Evolutionary conservation across 164 flowering plant genomes (phyloP).

Genomic region (Paratinospora sagittata): DNA sequence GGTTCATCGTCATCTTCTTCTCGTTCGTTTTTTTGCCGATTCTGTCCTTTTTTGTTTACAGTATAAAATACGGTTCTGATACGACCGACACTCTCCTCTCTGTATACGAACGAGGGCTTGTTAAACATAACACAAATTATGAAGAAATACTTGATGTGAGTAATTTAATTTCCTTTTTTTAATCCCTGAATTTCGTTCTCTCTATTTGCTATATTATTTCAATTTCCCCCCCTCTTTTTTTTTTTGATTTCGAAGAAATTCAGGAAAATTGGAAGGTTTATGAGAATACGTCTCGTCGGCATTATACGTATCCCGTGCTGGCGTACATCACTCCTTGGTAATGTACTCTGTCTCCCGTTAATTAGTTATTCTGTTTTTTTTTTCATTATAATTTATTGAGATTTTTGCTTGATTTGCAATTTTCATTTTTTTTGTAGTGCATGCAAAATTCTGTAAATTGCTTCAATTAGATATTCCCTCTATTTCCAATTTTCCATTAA

Average conservation of each 20-base stretch:
- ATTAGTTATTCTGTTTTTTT: background rate
- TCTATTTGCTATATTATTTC: background rate
- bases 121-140: constrained; percentile 36
- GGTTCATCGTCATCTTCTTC: constrained; percentile 24
- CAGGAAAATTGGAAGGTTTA: constrained; percentile 66
- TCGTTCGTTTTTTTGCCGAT: constrained; percentile 36
- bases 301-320: constrained; percentile 52
- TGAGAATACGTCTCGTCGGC: constrained; percentile 45
- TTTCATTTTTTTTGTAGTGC: too few species aligned
- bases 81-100: constrained; percentile 2
- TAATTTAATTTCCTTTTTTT: background rate
- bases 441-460: too few species aligned
- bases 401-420: too few species aligned
- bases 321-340: constrained; percentile 96
- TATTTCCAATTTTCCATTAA: too few species aligned
- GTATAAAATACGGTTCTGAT: constrained; percentile 18
- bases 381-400: too few species aligned
- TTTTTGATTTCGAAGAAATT: constrained; percentile 22
- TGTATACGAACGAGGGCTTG: constrained; percentile 45
- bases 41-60: constrained; percentile 36
- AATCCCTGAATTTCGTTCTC: background rate
- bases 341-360: background rate
- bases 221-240: constrained; percentile 7
- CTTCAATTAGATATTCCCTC: too few species aligned
- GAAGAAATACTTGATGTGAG: constrained; percentile 63